phyloP scores from a whole-genome alignment of 2,329 filamentous ascomycete genomes.

The Fusarium agapanthi region DNA sequence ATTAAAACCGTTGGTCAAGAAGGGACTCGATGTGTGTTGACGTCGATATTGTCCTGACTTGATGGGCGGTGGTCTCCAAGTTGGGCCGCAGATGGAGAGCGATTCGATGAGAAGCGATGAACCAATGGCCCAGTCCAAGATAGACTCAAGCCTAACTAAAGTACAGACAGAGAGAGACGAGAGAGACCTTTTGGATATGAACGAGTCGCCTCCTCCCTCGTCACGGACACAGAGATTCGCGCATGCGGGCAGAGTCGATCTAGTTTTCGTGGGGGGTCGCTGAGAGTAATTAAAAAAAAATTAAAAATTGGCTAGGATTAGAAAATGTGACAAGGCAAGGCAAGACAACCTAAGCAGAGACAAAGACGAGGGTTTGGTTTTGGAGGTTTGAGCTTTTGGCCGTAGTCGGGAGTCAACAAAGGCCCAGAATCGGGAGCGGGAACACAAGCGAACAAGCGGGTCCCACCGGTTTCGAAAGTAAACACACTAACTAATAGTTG shows the following conservation, averaged over 20 bases:
- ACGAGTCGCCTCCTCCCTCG: constrained; percentile 38
- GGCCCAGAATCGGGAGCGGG: constrained; percentile 23
- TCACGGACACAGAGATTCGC: constrained; percentile 32
- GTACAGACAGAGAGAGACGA: constrained; percentile 7
- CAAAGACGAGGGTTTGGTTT: not conserved
- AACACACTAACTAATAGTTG: constrained; percentile 22
- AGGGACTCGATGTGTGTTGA: constrained; percentile 24
- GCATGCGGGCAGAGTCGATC: constrained; percentile 26
- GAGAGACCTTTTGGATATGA: constrained; percentile 12
- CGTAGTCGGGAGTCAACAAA: constrained; percentile 26
- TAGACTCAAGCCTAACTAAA: not conserved
- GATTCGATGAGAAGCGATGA: constrained; percentile 23
- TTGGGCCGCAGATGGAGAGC: constrained; percentile 38
- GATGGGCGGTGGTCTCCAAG: constrained; percentile 32
- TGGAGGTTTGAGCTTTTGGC: constrained; percentile 22
- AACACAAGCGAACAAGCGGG: constrained; percentile 29
- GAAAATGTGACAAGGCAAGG: constrained; percentile 10
- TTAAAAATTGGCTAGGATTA: constrained; percentile 6
- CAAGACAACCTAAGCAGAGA: not conserved
- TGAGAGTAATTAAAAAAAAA: not conserved
- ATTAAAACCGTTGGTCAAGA: constrained; percentile 31
- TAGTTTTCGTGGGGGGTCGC: not conserved
- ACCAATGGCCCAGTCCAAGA: not conserved
- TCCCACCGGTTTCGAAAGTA: constrained; percentile 37
- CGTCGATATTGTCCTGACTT: constrained; percentile 13